Evolutionary conservation across 768 basidiomycete species (phyloP).

Genomic region (Boletus pseudopeckii): DNA sequence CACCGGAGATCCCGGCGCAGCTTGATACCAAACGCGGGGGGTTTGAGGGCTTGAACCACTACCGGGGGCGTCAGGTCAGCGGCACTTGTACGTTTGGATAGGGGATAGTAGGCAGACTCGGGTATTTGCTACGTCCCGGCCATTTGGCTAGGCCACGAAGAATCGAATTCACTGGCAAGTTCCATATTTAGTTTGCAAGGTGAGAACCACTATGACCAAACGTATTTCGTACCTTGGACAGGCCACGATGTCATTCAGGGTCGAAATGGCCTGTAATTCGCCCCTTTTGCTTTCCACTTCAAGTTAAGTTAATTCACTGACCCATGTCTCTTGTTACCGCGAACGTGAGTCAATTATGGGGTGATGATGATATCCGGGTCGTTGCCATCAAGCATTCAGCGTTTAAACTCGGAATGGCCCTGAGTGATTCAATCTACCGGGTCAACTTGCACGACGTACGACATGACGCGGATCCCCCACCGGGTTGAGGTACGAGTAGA

Average conservation of each 20-base stretch:
- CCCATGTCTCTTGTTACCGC: too few relatives aligned
- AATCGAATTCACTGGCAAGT: neutral
- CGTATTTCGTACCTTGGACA: neutral
- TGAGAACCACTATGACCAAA: neutral
- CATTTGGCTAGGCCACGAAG: neutral
- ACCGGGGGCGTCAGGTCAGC: neutral
- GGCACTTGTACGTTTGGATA: neutral
- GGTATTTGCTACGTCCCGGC: neutral
- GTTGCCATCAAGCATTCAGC: too few relatives aligned
- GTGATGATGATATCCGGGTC: too few relatives aligned
- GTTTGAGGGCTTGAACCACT: neutral
- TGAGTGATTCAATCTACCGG: neutral
- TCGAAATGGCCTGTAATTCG: neutral
- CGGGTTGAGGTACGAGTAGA: neutral
- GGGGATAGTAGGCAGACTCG: neutral
- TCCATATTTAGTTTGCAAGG: neutral
- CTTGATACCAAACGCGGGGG: neutral
- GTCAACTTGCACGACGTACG: neutral
- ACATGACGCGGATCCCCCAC: neutral
- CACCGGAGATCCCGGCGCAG: too few relatives aligned
- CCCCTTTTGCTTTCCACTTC: neutral
- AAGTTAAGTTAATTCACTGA: neutral
- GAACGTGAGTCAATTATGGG: neutral
- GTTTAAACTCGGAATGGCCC: neutral
- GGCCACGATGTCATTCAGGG: neutral